Evolutionary conservation across 805 yeast genomes (phyloP).

Genomic region (Starmerella khaoyaiensis): DNA sequence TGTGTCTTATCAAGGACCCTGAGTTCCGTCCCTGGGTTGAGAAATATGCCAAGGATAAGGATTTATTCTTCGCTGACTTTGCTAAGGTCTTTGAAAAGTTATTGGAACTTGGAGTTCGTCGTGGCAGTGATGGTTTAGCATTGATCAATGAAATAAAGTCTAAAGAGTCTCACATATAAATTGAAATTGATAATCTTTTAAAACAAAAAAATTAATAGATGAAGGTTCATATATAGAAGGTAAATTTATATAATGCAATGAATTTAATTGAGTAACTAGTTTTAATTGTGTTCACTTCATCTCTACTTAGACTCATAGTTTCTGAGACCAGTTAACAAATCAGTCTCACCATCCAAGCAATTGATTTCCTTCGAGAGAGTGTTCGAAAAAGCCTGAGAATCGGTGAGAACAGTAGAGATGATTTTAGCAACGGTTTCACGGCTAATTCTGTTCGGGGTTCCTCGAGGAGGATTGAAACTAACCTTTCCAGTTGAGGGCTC

Average conservation of each 20-base stretch:
- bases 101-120: conserved; percentile 62
- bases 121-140: conserved; percentile 36
- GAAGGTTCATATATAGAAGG: neutral
- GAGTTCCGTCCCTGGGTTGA: conserved; percentile 49
- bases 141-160: conserved; percentile 23
- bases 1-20: conserved; percentile 52
- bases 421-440: conserved; percentile 47
- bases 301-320: too few relatives aligned
- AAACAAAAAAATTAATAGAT: neutral
- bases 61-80: conserved; percentile 50
- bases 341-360: conserved; percentile 19
- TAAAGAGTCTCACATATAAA: conserved; percentile 10
- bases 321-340: too few relatives aligned
- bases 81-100: conserved; percentile 54
- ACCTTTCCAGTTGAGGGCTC: conserved; percentile 36
- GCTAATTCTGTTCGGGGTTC: conserved; percentile 20
- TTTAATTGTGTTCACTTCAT: too few relatives aligned
- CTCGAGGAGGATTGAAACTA: neutral
- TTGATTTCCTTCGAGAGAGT: conserved; percentile 15
- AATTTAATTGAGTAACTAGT: too few relatives aligned
- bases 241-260: neutral
- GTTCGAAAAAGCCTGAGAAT: conserved; percentile 15
- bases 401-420: conserved; percentile 21
- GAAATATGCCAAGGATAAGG: conserved; percentile 54
- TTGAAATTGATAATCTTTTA: neutral